Evolutionary conservation across 2,329 filamentous ascomycete species (phyloP).

Genomic region (Chaetomiaceae sp.): DNA sequence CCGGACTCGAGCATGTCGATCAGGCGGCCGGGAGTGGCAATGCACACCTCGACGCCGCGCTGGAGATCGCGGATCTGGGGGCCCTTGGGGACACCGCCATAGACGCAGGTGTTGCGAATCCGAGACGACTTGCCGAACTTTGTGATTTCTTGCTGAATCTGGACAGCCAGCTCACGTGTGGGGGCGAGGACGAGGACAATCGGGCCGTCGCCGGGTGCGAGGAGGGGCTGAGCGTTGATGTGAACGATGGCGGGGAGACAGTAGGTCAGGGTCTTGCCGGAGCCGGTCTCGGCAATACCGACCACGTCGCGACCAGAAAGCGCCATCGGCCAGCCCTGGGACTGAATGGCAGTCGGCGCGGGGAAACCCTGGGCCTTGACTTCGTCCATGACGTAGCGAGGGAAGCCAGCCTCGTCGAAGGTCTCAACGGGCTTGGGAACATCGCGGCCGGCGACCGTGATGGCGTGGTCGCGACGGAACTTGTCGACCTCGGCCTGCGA

Average conservation of each 20-base stretch:
- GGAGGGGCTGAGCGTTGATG: constrained; percentile 97
- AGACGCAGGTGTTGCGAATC: constrained; percentile 98
- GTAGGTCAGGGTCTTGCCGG: constrained; percentile 98
- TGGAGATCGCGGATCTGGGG: constrained; percentile 93
- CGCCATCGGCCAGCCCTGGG: constrained; percentile 98
- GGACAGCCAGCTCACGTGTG: constrained; percentile 94
- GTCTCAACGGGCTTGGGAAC: constrained; percentile 93
- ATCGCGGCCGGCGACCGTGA: constrained; percentile 73
- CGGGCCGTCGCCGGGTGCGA: constrained; percentile 90
- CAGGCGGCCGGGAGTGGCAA: constrained; percentile 93
- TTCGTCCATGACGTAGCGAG: constrained; percentile 94
- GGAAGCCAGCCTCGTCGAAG: constrained; percentile 97
- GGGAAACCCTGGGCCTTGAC: constrained; percentile 97
- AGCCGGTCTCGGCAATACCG: constrained; percentile 98
- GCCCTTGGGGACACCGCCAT: constrained; percentile 97
- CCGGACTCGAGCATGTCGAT: constrained; percentile 98
- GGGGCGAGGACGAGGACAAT: constrained; percentile 95
- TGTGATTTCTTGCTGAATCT: constrained; percentile 97
- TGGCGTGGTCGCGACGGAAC: constrained; percentile 81
- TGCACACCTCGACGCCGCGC: constrained; percentile 95
- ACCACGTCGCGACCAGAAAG: constrained; percentile 96
- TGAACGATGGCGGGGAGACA: constrained; percentile 97
- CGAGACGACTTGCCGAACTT: constrained; percentile 98
- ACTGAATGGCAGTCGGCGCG: constrained; percentile 91
- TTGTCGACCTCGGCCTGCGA: constrained; percentile 75